phyloP scores from a whole-genome alignment of 2,329 filamentous ascomycete genomes.

The Cadophora sp. region DNA sequence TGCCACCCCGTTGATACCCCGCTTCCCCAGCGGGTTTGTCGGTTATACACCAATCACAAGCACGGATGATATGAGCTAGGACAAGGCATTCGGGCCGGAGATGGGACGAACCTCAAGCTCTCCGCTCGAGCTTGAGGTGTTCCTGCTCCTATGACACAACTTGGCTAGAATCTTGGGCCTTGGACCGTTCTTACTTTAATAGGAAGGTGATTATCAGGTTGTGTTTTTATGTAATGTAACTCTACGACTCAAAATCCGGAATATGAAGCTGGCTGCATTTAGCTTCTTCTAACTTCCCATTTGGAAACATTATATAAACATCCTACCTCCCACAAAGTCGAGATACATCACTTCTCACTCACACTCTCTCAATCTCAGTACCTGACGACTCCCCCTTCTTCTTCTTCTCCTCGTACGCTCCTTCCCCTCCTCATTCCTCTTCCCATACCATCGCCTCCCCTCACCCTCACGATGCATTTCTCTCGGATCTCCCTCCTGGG shows the following conservation, averaged over 20 bases:
- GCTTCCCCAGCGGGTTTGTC: background rate
- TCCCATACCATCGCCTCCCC: background rate
- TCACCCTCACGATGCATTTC: conserved; percentile 17
- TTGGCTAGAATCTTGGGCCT: no score
- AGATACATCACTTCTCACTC: background rate
- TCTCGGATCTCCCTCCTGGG: conserved; percentile 11
- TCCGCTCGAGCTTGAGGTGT: background rate
- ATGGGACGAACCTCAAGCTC: background rate
- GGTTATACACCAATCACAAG: background rate
- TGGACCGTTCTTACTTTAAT: no score
- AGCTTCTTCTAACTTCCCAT: no score
- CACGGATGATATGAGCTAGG: background rate
- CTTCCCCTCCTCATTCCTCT: background rate
- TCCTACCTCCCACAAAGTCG: background rate
- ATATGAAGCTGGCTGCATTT: no score
- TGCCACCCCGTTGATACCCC: background rate
- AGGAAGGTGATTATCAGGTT: no score
- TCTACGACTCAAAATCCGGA: background rate
- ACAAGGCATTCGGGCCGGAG: background rate
- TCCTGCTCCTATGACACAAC: background rate
- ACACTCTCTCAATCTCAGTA: background rate
- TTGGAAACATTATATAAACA: background rate
- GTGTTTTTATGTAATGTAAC: no score
- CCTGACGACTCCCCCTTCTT: no score
- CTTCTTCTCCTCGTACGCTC: background rate